Base-by-base conservation (phyloP, 2,329 filamentous ascomycete genomes). In the Fusarium beomiforme region DNA sequence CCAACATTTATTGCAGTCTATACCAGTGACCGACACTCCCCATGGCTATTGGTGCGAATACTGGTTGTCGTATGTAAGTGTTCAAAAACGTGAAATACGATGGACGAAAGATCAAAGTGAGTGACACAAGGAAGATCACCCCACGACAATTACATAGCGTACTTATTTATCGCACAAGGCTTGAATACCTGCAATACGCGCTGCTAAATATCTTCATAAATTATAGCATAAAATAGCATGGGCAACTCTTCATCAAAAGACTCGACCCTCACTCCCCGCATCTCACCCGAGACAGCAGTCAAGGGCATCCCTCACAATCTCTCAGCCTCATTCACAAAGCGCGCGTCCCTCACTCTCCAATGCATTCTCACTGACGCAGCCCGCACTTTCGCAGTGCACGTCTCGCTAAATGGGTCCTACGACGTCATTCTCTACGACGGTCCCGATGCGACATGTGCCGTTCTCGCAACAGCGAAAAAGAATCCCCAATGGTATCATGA, bases 1-100 rank as follows among this genome's bases (percentile, higher is more conserved):
- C 0, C 4, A 11, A 2, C 8, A 12, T 2, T 16, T 6, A 8
- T 17, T 16, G 2, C 1, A 14, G 7, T 17, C 8, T 21, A 10
- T 14, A 2, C 7, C 5, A 7, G 33, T 23, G 16, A 9, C 34
- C 29, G 2, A 10, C 7, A 1, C 0, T 4, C 1, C 6, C 29
- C 3, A 5, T 57, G 8, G 21, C 12, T 8, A 26, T n/a, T 13
- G 10, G 12, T 13, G 7, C 23, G 2, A 26, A 19, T 26, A 14
- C 7, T 16, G 8, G 10, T 8, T 33, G 11, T 33, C 29, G 12
- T 9, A 33, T n/a, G 29, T 6, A 12, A 13, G 9, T n/a, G 16
- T 7, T 47, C 14, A 33, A 11, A 12, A 14, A 33, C 19, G 8
- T 19, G 19, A 33, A 33, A 13, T 31, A 33, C 23, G 16, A 44